Conservation (phyloP, 2,329 filamentous ascomycete genomes). For the Aspergillus terreus region DNA sequence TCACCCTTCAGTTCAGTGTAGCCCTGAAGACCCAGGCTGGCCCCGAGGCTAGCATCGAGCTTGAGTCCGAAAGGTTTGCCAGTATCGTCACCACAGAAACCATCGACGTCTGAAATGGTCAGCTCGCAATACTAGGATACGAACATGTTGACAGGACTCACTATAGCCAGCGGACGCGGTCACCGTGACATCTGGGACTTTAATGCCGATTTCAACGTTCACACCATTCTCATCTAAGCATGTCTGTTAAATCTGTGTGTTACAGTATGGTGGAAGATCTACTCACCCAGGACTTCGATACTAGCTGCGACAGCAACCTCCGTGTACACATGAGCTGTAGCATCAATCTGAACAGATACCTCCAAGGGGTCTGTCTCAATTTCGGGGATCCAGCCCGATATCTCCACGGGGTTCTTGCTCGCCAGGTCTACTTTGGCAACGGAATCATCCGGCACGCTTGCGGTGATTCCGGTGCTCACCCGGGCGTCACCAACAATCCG, state of each 20-base stretch:
- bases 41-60: constrained; percentile 4
- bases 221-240: constrained; percentile 7
- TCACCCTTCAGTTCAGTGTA: constrained; percentile 3
- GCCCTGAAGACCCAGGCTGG: constrained; percentile 2
- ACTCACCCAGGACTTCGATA: constrained; percentile 3
- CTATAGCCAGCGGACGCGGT: constrained; percentile 2
- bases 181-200: constrained; percentile 5
- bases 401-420: constrained; percentile 1
- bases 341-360: constrained; percentile 1
- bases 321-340: constrained; percentile 3
- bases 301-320: constrained; percentile 7
- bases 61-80: neutral
- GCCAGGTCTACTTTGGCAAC: constrained; percentile 7
- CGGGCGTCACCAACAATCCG: constrained; percentile 1
- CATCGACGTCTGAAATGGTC: neutral
- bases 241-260: neutral
- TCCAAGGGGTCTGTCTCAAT: constrained; percentile 7
- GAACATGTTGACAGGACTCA: neutral
- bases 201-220: constrained; percentile 3
- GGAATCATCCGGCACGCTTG: constrained; percentile 3
- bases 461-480: constrained; percentile 7
- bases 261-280: neutral
- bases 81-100: constrained; percentile 1
- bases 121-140: neutral
- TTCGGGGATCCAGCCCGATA: constrained; percentile 4